Percentiles rank a stretch among this genome's conserved stretches.
phyloP scores from a whole-genome alignment of 768 basidiomycete genomes.

The Roridomyces roridus region DNA sequence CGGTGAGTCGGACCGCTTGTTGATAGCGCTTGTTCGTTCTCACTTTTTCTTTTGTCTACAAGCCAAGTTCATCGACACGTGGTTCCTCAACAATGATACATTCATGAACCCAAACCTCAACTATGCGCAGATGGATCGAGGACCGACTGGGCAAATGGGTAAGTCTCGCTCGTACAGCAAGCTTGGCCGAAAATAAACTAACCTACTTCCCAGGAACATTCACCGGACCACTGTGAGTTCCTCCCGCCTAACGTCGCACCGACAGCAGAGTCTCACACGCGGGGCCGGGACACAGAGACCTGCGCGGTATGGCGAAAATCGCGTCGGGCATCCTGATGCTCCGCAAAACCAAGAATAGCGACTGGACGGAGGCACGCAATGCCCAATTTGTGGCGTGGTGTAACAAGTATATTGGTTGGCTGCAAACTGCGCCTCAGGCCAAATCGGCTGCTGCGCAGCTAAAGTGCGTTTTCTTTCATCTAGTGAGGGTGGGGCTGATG shows the following conservation, averaged over 20 bases:
- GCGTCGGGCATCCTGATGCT: too few species aligned
- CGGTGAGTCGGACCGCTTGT: constrained; percentile 35
- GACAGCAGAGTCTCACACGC: too few species aligned
- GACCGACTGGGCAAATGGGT: constrained; percentile 44
- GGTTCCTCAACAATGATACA: constrained; percentile 55
- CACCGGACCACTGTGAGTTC: constrained; percentile 58
- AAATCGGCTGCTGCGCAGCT: constrained; percentile 47
- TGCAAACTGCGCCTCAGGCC: constrained; percentile 52
- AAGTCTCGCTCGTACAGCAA: constrained; percentile 15
- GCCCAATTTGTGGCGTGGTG: constrained; percentile 47
- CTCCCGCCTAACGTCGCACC: neutral
- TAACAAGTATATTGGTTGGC: constrained; percentile 59
- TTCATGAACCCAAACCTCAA: constrained; percentile 70
- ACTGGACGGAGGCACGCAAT: constrained; percentile 63
- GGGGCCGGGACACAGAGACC: constrained; percentile 52
- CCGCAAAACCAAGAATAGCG: constrained; percentile 46
- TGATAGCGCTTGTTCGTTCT: too few species aligned
- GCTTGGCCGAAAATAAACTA: too few species aligned
- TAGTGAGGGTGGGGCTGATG: neutral
- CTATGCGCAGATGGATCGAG: constrained; percentile 57
- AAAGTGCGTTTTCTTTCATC: constrained; percentile 47
- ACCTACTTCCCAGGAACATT: constrained; percentile 23
- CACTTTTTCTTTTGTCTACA: constrained; percentile 50
- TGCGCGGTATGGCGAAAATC: constrained; percentile 64
- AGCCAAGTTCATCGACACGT: constrained; percentile 75